phyloP scores from a whole-genome alignment of 352 stramenopile species.

The Poterioochromonas sp. region DNA sequence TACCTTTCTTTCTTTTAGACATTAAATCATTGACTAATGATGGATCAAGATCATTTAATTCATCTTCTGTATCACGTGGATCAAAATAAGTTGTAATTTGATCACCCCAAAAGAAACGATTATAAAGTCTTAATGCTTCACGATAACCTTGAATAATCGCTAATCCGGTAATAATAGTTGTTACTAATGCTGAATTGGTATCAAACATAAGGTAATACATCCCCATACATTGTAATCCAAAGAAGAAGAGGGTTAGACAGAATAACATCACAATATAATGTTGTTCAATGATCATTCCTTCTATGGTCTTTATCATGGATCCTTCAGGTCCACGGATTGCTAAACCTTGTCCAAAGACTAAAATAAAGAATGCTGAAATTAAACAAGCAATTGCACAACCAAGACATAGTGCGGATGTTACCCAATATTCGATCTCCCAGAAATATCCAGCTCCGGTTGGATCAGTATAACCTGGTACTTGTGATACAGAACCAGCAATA shows the following conservation, averaged over 20 bases:
- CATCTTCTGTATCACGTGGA: neutral
- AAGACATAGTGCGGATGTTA: neutral
- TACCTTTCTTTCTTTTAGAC: neutral
- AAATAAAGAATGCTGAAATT: neutral
- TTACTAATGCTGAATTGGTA: neutral
- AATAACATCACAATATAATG: neutral
- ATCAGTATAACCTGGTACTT: constrained; percentile 1
- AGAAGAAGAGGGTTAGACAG: neutral
- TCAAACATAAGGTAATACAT: constrained; percentile 7
- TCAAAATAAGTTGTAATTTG: neutral
- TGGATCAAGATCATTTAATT: neutral
- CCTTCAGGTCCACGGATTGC: neutral
- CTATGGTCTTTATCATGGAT: constrained; percentile 21
- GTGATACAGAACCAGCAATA: neutral
- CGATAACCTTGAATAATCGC: constrained; percentile 6
- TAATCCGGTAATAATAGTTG: neutral
- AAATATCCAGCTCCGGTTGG: neutral
- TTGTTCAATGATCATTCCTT: constrained; percentile 27
- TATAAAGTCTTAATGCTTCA: neutral
- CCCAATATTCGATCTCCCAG: neutral
- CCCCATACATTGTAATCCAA: neutral
- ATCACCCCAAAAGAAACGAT: neutral
- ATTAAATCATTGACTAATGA: too few species aligned
- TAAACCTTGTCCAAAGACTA: constrained; percentile 16
- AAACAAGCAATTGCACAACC: neutral